A percentile compares a stretch with the other conserved stretches of the same genome.
phyloP scores from a whole-genome alignment of 2,329 filamentous ascomycete genomes.

The Penicillium rolfsii region DNA sequence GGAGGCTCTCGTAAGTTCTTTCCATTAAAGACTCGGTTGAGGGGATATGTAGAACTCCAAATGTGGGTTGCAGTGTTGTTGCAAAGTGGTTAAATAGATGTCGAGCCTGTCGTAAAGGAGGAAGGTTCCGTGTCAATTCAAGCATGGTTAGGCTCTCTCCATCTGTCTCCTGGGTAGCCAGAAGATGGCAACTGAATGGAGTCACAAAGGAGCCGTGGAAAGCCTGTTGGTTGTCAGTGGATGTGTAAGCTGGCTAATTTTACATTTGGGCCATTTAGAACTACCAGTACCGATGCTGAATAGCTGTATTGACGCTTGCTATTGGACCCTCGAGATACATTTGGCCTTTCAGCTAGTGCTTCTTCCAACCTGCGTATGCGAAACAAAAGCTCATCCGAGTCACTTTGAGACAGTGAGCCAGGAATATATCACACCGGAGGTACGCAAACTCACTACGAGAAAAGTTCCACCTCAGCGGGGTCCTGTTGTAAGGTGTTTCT shows the following conservation, averaged over 20 bases:
- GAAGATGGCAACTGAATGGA: conserved; percentile 17
- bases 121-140: conserved; percentile 17
- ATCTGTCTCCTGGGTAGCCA: not conserved
- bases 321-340: not conserved
- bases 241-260: not conserved
- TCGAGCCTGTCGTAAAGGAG: conserved; percentile 22
- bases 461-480: not conserved
- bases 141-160: conserved; percentile 4
- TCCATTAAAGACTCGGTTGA: conserved; percentile 18
- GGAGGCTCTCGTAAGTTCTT: conserved; percentile 17
- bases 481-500: not conserved
- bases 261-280: not conserved
- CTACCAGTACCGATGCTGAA: not conserved
- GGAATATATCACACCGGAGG: not conserved
- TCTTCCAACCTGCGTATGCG: conserved; percentile 20
- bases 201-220: conserved; percentile 18
- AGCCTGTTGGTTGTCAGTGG: conserved; percentile 5
- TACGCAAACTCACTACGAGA: conserved; percentile 5
- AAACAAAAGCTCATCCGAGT: conserved; percentile 17
- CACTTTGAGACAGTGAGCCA: conserved; percentile 7
- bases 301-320: not conserved
- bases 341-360: conserved; percentile 5
- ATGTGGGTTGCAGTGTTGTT: conserved; percentile 19
- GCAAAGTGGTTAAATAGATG: conserved; percentile 22
- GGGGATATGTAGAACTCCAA: conserved; percentile 25